Conservation (phyloP, 805 yeast species). For the Komagataella kurtzmanii region DNA sequence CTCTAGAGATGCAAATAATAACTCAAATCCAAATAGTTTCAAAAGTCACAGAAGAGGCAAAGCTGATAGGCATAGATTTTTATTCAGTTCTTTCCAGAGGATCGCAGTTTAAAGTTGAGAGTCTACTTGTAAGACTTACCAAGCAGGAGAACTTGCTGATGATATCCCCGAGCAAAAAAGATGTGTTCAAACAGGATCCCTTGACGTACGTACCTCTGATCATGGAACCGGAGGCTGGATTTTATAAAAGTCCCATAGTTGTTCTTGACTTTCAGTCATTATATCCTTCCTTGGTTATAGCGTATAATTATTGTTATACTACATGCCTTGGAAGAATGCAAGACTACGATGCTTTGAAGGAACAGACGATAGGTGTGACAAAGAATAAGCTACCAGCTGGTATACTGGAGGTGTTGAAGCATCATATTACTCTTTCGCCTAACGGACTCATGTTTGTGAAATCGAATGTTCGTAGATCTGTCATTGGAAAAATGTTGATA, state of each 20-base stretch:
- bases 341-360: constrained; percentile 29
- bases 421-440: constrained; percentile 62
- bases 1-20: constrained; percentile 31
- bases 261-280: constrained; percentile 90
- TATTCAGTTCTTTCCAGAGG: constrained; percentile 81
- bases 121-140: constrained; percentile 61
- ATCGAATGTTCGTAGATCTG: constrained; percentile 48
- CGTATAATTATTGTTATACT: constrained; percentile 78
- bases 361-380: constrained; percentile 39
- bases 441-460: constrained; percentile 78
- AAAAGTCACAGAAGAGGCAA: constrained; percentile 68
- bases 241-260: constrained; percentile 78
- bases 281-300: constrained; percentile 87
- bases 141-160: constrained; percentile 64
- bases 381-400: constrained; percentile 42
- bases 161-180: constrained; percentile 66
- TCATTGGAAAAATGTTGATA: constrained; percentile 70
- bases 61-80: constrained; percentile 83
- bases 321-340: constrained; percentile 53
- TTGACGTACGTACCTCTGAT: constrained; percentile 81
- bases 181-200: constrained; percentile 76
- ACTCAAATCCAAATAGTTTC: constrained; percentile 52
- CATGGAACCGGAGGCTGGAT: constrained; percentile 81
- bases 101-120: constrained; percentile 89
- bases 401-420: constrained; percentile 32